These are phyloP conservation scores for Collybiopsis confluens DNA, from an alignment of 768 basidiomycete genomes.

Conservation along the genomic window DNA sequence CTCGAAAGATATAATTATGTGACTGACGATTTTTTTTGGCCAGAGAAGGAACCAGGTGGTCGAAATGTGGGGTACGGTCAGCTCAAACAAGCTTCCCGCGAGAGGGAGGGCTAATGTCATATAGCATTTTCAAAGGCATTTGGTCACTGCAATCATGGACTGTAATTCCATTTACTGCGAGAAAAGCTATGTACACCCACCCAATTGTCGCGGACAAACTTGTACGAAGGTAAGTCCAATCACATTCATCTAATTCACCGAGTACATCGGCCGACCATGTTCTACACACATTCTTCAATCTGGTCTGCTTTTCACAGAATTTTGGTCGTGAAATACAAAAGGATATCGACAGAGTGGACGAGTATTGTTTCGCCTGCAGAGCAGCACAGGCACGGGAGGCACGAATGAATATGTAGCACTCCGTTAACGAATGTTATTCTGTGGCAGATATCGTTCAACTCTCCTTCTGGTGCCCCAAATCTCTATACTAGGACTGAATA, in stretches of 20 bases:
- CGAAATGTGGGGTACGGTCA: constrained; percentile 55
- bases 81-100: background rate
- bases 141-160: constrained; percentile 70
- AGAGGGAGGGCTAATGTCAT: constrained; percentile 2
- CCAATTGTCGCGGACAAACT: constrained; percentile 43
- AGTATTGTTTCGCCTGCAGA: constrained; percentile 67
- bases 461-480: too few relatives aligned
- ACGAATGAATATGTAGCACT: constrained; percentile 5
- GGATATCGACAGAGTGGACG: constrained; percentile 66
- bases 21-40: constrained; percentile 29
- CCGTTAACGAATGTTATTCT: too few relatives aligned
- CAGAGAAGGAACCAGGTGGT: constrained; percentile 73
- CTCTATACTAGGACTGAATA: too few relatives aligned
- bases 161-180: constrained; percentile 65
- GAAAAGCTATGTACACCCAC: constrained; percentile 57
- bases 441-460: too few relatives aligned
- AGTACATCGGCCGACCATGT: background rate
- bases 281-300: constrained; percentile 1
- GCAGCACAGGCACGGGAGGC: constrained; percentile 38
- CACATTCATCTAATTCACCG: background rate
- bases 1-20: constrained; percentile 29
- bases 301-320: constrained; percentile 35
- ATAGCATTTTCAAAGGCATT: constrained; percentile 78
- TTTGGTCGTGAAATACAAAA: constrained; percentile 67
- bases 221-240: constrained; percentile 53